Base-by-base conservation (phyloP, 169 alveolate species). In the Plasmodium falciparum region DNA sequence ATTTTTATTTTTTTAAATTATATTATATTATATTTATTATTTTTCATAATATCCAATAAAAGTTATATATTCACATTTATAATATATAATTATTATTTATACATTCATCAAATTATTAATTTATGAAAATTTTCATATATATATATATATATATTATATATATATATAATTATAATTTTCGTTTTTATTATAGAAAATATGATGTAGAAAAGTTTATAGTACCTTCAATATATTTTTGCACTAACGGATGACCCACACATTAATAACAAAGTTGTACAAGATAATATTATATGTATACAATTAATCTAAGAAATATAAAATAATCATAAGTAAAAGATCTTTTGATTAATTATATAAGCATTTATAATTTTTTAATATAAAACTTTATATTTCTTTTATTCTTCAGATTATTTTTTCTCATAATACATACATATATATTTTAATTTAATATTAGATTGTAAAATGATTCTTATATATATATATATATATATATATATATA, bases 171-270 rank as follows among this genome's bases (percentile, higher is more conserved):
- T 39, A 39, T 39, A 39, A 39, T 50, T n/a, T 83, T 83, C 26
- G 17, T 66, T 52, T 67, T 43, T 69, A 45, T 58, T 80, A 3
- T 58, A 83, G 91, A 62, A 86, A 86, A 61, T 86, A 72, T 86
- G 92, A 86, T 59, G 70, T 86, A 15, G 92, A 86, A 69, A 86
- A 54, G 15, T 86, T 86, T 86, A 33, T 86, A 15, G 88, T 86
- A 45, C 92, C 92, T 61, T 86, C 92, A 12, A 66, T 66, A 20
- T 22, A 61, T 17, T 72, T 86, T 15, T 86, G 85, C 69, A 86
- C 92, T 6, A 86, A 86, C 58, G 70, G 85, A 5, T 67, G 59
- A 66, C 2, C 47, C 47, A 39, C 45, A 67, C 43, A 67, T 52
- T 45, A 33, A 67, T 39, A 67, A 22, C 39, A 3, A 67, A 66